Base-by-base conservation (phyloP, 2,329 filamentous ascomycete genomes). In the Diaporthe ampelina region DNA sequence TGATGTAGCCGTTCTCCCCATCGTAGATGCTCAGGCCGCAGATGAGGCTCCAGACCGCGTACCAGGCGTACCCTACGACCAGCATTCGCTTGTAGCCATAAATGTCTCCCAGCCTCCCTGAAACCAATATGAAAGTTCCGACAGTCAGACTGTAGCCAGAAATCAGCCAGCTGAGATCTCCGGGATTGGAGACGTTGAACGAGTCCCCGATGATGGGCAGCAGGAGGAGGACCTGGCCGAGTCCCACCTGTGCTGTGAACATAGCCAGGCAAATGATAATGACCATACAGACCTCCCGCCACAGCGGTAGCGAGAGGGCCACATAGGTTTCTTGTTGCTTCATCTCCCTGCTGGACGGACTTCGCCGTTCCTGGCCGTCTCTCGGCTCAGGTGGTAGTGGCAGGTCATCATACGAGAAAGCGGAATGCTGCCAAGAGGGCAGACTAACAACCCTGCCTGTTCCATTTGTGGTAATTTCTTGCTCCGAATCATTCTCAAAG, bases 41-140 rank as follows among this genome's bases (percentile, higher is more conserved):
- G 7, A 82, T 78, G 37, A 86, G 76, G n/a, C 80, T 82, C 78
- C 83, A 86, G 29, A 85, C 45, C 13, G 82, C 77, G 61, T 83
- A 83, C 85, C 85, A 87, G 17, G 77, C 77, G 40, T 83, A 83
- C 21, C 86, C 86, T 29, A 81, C 77, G 3, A 86, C 72, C 13
- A 87, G 81, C 58, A 86, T 80, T 29, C 79, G 82, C 77, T 85
- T 85, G 78, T 87, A 84, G 24, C 86, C 87, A 75, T 83, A 86
- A 5, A 85, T 79, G 73, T 85, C 84, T 7, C 86, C 86, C 9
- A 88, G 78, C 10, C 86, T 82, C 19, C 86, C 86, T 13, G 82
- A 83, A 56, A 85, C 79, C 3, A 88, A 79, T 37, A 88, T 85
- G 76, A 88, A 87, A 7, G 86, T 85, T 0, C 86, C 85, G 17